Evolutionary conservation across 2,329 filamentous ascomycete genomes (phyloP), one percentile per base, ranked within the genome.

Genomic region (Pyricularia pennisetigena): DNA sequence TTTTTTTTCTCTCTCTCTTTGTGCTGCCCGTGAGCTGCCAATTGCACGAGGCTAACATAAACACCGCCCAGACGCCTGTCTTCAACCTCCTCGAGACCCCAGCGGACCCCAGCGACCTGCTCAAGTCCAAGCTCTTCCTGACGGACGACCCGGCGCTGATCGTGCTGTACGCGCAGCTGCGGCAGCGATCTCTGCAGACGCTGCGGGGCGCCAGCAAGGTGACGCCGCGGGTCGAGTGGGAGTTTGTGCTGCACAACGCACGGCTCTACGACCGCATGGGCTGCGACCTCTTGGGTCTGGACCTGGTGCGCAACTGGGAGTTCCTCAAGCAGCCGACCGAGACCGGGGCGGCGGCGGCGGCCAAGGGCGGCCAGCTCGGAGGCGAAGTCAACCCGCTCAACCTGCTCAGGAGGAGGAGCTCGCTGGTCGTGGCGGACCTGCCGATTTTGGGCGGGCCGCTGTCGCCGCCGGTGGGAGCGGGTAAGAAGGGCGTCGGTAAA

Each of bases 71-170:
- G 90, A 92, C 90, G 1, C 93, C 94, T 0, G 86, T 97, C 0
- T 89, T 91, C 70, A 88, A 86, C 0, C 83, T 97, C 1, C 79
- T 95, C 9, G 86, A 89, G 69, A 90, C 87, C 0, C 88, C 90
- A 0, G 84, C 84, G 68, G 87, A 87, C 0, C 88, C 90, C 0
- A 90, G 89, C 71, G 59, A 62, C 59, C 59, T 62, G 8, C 82
- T 94, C 68, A 87, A 90, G 70, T 89, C 91, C 4, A 92, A 90
- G 73, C 85, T 90, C 2, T 97, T 94, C 78, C 82, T 97, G 1
- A 92, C 93, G 0, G 94, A 98, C 73, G 95, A 99, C 75, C 94
- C 95, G 0, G 92, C 93, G 0, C 84, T 97, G 2, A 88, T 97
- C 0, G 87, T 97, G 0, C 80, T 99, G 2, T 99, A 99, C 77